phyloP scores from a whole-genome alignment of 345 rosid species.

The Lagerstroemia speciosa region DNA sequence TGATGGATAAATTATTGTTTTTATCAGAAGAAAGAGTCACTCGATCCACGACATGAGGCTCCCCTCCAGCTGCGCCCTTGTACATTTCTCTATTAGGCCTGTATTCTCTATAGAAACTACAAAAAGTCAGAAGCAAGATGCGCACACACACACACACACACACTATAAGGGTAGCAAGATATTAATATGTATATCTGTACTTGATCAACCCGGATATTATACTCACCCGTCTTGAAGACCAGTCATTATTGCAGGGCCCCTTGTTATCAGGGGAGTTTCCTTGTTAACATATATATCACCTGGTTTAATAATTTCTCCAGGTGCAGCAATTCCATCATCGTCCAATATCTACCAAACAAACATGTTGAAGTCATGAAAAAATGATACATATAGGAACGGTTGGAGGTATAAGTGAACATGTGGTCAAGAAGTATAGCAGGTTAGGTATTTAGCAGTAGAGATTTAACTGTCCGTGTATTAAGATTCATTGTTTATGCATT shows the following conservation, averaged over 20 bases:
- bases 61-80: constrained; percentile 79
- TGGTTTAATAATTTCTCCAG: constrained; percentile 77
- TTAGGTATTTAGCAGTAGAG: not conserved
- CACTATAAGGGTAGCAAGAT: too few species aligned
- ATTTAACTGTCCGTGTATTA: not conserved
- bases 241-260: constrained; percentile 20
- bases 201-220: not conserved
- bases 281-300: constrained; percentile 60
- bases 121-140: constrained; percentile 8
- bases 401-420: not conserved
- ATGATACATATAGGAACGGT: not conserved
- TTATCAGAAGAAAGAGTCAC: constrained; percentile 65
- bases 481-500: not conserved
- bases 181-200: not conserved
- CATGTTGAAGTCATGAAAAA: not conserved
- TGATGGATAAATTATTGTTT: constrained; percentile 40
- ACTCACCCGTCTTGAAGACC: constrained; percentile 43
- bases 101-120: constrained; percentile 43
- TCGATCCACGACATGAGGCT: constrained; percentile 72
- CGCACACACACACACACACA: too few species aligned
- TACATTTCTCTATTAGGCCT: constrained; percentile 36
- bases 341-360: constrained; percentile 48
- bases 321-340: constrained; percentile 80
- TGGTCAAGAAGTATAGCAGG: not conserved
- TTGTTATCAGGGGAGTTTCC: constrained; percentile 44